phyloP scores from a whole-genome alignment of 257 asterid species.

The Scutellaria barbata region DNA sequence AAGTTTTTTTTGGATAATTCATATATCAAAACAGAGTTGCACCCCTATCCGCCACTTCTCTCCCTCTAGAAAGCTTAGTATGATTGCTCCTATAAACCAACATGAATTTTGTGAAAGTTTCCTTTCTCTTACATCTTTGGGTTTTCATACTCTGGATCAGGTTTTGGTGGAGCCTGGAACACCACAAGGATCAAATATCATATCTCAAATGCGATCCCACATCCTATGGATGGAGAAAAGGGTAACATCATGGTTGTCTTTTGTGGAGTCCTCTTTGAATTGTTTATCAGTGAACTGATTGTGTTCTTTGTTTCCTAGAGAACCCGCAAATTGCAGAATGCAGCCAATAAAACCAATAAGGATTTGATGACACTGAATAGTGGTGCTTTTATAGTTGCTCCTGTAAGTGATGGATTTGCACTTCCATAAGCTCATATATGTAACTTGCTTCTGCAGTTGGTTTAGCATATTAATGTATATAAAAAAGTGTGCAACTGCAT shows the following conservation, averaged over 20 bases:
- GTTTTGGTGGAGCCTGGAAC: constrained; percentile 95
- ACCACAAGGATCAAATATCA: constrained; percentile 94
- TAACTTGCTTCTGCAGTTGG: constrained; percentile 13
- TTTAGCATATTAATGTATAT: constrained; percentile 12
- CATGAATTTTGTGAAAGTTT: constrained; percentile 1
- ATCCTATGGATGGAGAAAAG: constrained; percentile 95
- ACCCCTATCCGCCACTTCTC: background rate
- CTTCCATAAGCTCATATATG: constrained; percentile 20
- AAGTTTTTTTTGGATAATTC: constrained; percentile 17
- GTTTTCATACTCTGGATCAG: constrained; percentile 49
- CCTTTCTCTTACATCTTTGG: background rate
- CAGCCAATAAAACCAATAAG: constrained; percentile 51
- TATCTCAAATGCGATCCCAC: constrained; percentile 93
- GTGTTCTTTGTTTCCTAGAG: constrained; percentile 52
- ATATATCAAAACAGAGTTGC: too few relatives aligned
- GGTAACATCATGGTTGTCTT: constrained; percentile 51
- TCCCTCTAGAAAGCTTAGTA: background rate
- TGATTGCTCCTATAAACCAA: constrained; percentile 4
- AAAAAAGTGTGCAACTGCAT: constrained; percentile 1
- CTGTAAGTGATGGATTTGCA: constrained; percentile 59
- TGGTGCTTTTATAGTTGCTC: constrained; percentile 92
- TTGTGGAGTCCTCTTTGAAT: constrained; percentile 20
- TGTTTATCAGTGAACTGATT: constrained; percentile 29
- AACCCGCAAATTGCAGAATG: constrained; percentile 63
- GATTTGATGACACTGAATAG: constrained; percentile 63